Conservation (phyloP, 352 stramenopile genomes). For the Globisporangium solare region DNA sequence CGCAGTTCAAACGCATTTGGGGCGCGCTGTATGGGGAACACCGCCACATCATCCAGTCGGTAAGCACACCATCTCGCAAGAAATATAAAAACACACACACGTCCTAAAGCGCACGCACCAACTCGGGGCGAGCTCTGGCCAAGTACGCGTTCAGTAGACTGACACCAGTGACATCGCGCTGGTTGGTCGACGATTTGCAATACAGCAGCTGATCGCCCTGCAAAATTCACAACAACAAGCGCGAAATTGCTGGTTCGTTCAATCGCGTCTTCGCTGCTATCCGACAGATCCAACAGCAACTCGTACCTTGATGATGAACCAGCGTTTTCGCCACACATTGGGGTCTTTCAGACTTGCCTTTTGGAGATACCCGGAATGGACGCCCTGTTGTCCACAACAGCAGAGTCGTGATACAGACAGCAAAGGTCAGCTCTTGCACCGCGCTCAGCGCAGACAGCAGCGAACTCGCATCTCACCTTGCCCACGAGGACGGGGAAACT, state of each 20-base stretch:
- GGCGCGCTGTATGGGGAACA: conserved; percentile 36
- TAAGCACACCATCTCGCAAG: background rate
- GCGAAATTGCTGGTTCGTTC: background rate
- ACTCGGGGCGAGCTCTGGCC: conserved; percentile 67
- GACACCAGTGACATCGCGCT: conserved; percentile 77
- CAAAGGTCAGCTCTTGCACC: background rate
- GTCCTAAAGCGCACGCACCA: conserved; percentile 30
- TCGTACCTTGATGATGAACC: conserved; percentile 78
- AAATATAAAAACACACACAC: background rate
- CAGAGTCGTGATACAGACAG: too few species aligned
- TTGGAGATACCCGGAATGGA: conserved; percentile 75
- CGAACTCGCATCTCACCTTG: conserved; percentile 30
- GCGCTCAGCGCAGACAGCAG: background rate
- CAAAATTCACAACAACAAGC: background rate
- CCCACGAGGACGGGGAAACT: conserved; percentile 68
- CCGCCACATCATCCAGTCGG: too few species aligned
- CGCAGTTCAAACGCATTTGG: conserved; percentile 78
- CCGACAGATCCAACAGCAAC: too few species aligned
- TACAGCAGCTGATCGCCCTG: conserved; percentile 80
- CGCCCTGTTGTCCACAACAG: conserved; percentile 31
- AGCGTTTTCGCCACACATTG: conserved; percentile 79
- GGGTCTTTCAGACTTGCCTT: conserved; percentile 76
- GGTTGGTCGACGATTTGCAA: conserved; percentile 80
- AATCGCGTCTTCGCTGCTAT: background rate
- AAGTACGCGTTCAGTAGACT: conserved; percentile 73